A percentile compares a stretch with the other conserved stretches of the same genome.
These are phyloP conservation scores for Nelumbo lutea DNA, from an alignment of 164 flowering plant species.

Conservation along the genomic window DNA sequence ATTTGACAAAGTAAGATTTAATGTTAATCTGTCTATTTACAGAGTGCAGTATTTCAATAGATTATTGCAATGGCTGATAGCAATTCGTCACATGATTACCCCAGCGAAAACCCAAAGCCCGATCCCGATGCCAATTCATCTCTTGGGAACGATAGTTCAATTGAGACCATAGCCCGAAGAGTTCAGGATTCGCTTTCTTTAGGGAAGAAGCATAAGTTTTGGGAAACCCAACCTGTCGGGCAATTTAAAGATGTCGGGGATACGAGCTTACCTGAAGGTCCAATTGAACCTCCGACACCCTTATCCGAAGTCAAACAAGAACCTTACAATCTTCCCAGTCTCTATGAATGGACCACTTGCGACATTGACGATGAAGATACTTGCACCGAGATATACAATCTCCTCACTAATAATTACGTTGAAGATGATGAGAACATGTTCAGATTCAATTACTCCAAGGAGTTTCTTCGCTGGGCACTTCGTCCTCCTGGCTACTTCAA, in stretches of 20 bases:
- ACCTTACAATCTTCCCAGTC: slow-evolving; percentile 39
- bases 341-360: slow-evolving; percentile 46
- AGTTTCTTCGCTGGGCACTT: slow-evolving; percentile 48
- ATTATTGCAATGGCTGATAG: slow-evolving; percentile 29
- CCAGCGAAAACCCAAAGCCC: slow-evolving; percentile 24
- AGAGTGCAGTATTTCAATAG: background rate
- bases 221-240: slow-evolving; percentile 59
- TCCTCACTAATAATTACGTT: slow-evolving; percentile 40
- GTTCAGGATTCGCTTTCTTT: slow-evolving; percentile 41
- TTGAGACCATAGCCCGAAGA: slow-evolving; percentile 28
- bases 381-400: slow-evolving; percentile 40
- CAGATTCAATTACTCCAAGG: slow-evolving; percentile 51
- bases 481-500: slow-evolving; percentile 43
- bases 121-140: slow-evolving; percentile 22
- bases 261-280: slow-evolving; percentile 41
- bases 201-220: slow-evolving; percentile 40
- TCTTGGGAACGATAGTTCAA: slow-evolving; percentile 28
- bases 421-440: slow-evolving; percentile 63
- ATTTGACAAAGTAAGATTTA: too few relatives aligned
- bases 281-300: slow-evolving; percentile 42
- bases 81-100: slow-evolving; percentile 20
- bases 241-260: slow-evolving; percentile 49
- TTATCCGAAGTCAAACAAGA: slow-evolving; percentile 49
- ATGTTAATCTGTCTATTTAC: too few relatives aligned
- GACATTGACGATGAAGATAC: slow-evolving; percentile 40